Evolutionary conservation across 352 stramenopile genomes (phyloP), one percentile per base, ranked within the genome.

Genomic region (Phytopythium boreale): DNA sequence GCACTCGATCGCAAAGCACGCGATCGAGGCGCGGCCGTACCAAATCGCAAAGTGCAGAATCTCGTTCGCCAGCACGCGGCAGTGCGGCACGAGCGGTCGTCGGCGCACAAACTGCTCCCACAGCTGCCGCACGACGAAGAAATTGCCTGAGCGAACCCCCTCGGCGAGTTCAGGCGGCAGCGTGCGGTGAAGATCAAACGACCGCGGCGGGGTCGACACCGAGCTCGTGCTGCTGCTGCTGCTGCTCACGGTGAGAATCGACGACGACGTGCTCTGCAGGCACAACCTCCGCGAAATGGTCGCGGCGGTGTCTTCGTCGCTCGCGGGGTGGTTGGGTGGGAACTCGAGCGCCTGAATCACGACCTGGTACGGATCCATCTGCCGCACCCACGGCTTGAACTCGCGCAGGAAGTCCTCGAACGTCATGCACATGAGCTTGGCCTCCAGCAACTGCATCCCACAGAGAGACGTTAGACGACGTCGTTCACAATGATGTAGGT

Each of bases 321-420:
- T 44, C 62, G 82, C 73, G 17, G 74, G 66, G 20, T 81, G 62
- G 41, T 89, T 91, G 10, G 80, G 72, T 27, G 61, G 55, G 10
- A 92, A 75, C n/a, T 69, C 59, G 0, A 95, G 72, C 9, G 87
- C 83, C 41, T 86, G 65, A 4, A 89, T 41, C 19, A 95, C 71
- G 11, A 84, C 83, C 57, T 93, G 83, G 50, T 93, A 93, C 20
- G 87, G 86, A 50, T 93, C 87, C 22, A 93, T 68, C 41, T 91
- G 74, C 0, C 83, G 79, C 27, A 93, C 84, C 0, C 91, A 68
- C 22, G 74, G 72, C 62, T 96, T 94, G 67, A 96, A 96, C 37
- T 92, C 86, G 37, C 75, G 82, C 26, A 94, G 70, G 44, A 94
- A 90, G 56, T 94, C 87, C 62, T 94, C 87, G 66, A 89, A 93